Conservation (phyloP, 352 stramenopile species). For the Aphanomyces invadans region DNA sequence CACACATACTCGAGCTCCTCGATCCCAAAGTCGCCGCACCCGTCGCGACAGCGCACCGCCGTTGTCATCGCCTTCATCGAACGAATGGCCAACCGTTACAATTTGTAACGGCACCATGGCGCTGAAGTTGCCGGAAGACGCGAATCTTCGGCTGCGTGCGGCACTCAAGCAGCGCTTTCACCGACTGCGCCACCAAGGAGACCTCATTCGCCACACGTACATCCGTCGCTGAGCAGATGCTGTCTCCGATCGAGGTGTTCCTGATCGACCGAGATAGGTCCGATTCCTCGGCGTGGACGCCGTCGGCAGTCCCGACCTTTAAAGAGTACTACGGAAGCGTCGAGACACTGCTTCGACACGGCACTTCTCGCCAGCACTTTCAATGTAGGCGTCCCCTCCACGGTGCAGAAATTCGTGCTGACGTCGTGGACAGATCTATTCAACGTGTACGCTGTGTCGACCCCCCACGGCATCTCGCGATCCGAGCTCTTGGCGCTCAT, state of each 20-base stretch:
- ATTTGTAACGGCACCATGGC: not conserved
- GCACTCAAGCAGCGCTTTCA: not conserved
- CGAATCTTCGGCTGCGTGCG: not conserved
- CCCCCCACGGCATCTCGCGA: constrained; percentile 5
- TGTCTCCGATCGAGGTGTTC: too few relatives aligned
- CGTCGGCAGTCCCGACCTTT: too few relatives aligned
- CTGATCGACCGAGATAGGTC: too few relatives aligned
- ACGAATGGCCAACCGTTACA: not conserved
- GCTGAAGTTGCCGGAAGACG: not conserved
- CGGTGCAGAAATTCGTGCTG: not conserved
- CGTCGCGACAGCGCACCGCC: constrained; percentile 38
- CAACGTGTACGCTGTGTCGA: not conserved
- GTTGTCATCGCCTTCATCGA: not conserved
- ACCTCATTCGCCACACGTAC: constrained; percentile 12
- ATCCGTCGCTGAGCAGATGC: not conserved
- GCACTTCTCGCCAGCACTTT: constrained; percentile 9
- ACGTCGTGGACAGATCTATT: constrained; percentile 18
- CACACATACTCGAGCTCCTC: constrained; percentile 53
- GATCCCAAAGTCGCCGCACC: constrained; percentile 52
- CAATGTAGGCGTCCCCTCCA: not conserved
- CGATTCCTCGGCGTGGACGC: not conserved
- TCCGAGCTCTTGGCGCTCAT: constrained; percentile 1
- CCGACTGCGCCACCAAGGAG: not conserved
- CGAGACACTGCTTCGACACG: not conserved
- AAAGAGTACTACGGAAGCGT: not conserved